Percentiles rank a stretch among this genome's conserved stretches.
Conservation (phyloP, 2,329 filamentous ascomycete species). For the Cercospora brassicicola region DNA sequence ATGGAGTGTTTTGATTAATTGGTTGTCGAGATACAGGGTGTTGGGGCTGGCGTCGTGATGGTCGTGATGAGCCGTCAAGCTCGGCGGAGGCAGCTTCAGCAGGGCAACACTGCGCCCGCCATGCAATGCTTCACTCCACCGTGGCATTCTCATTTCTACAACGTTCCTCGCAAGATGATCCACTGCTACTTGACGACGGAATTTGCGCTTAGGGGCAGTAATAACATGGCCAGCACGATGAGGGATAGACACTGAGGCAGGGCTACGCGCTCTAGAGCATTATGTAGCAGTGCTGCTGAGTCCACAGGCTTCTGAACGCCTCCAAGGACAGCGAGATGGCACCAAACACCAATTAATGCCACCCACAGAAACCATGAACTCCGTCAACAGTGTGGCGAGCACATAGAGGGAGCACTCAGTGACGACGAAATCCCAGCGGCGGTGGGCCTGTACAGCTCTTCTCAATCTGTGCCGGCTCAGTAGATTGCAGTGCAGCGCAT, state of each 20-base stretch:
- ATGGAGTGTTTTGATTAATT: background rate
- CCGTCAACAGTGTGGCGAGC: background rate
- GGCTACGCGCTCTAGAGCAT: background rate
- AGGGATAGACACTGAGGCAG: background rate
- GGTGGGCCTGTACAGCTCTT: background rate
- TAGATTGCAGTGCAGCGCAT: background rate
- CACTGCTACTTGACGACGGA: background rate
- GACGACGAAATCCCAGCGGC: background rate
- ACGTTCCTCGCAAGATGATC: background rate
- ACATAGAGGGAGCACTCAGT: background rate
- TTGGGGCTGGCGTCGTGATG: background rate
- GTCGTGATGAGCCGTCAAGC: background rate
- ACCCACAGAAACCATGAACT: background rate
- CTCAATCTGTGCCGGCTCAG: background rate
- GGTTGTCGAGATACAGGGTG: background rate
- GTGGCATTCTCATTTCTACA: background rate
- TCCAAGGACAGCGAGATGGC: background rate
- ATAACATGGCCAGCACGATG: background rate
- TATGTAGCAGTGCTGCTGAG: background rate
- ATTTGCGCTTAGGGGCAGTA: background rate
- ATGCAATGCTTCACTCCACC: background rate
- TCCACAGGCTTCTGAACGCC: background rate
- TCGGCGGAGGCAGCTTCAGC: background rate
- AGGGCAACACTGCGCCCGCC: background rate
- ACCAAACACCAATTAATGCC: background rate